Evolutionary conservation across 2,329 filamentous ascomycete species (phyloP).

Genomic region (Colletotrichum lini): DNA sequence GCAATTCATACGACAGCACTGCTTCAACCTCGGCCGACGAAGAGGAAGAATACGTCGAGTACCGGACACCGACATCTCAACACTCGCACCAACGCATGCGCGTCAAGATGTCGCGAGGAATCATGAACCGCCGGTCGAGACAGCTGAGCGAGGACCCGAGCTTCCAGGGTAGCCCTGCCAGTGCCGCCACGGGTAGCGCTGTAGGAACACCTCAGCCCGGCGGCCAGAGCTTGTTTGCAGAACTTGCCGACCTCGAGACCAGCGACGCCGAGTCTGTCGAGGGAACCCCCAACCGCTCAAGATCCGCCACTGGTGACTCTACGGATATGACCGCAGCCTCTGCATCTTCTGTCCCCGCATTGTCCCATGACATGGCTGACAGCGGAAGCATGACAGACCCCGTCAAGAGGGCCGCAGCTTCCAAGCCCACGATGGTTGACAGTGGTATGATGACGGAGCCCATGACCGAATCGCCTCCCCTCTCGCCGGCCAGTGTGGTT

Average conservation of each 20-base stretch:
- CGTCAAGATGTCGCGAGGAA: conserved; percentile 77
- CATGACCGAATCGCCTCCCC: conserved; percentile 42
- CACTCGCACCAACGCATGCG: conserved; percentile 79
- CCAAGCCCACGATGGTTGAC: conserved; percentile 56
- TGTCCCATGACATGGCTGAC: conserved; percentile 72
- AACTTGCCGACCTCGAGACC: conserved; percentile 85
- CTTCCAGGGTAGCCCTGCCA: conserved; percentile 72
- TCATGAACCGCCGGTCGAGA: conserved; percentile 71
- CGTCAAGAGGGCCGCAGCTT: conserved; percentile 51
- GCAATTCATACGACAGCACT: conserved; percentile 85
- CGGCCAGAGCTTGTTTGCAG: conserved; percentile 89
- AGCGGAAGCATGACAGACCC: conserved; percentile 74
- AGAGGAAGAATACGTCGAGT: conserved; percentile 67
- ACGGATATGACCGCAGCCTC: conserved; percentile 60
- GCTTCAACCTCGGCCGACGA: conserved; percentile 88
- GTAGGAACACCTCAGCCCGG: conserved; percentile 64
- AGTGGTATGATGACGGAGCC: conserved; percentile 62
- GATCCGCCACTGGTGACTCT: conserved; percentile 65
- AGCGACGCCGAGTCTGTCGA: conserved; percentile 80
- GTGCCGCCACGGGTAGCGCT: conserved; percentile 65
- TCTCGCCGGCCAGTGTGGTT: conserved; percentile 48
- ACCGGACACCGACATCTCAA: conserved; percentile 72
- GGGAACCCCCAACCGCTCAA: conserved; percentile 69
- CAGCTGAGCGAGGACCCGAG: conserved; percentile 72
- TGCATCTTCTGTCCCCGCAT: conserved; percentile 62